These are phyloP conservation scores for Juncus effusus DNA, from an alignment of 176 grass and related monocot genomes.

Conservation along the genomic window DNA sequence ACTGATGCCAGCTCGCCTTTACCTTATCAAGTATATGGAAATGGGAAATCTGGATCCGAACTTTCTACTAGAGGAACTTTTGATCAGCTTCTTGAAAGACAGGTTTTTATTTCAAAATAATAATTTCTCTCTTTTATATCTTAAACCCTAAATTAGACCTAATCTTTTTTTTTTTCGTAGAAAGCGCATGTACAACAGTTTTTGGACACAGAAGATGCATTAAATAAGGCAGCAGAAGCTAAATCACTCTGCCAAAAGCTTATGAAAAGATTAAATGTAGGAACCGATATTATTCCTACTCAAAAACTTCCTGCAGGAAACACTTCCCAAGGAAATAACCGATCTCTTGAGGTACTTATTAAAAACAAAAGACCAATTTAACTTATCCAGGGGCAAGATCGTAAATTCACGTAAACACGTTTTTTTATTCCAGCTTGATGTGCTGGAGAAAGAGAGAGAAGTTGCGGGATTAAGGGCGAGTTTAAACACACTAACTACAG, in stretches of 20 bases:
- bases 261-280: conserved; percentile 73
- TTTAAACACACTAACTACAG: conserved; percentile 76
- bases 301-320: conserved; percentile 58
- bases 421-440: conserved; percentile 61
- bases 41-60: conserved; percentile 83
- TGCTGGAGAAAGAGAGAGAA: conserved; percentile 94
- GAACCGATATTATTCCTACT: conserved; percentile 44
- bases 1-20: conserved; percentile 93
- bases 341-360: conserved; percentile 64
- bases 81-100: conserved; percentile 97
- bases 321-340: conserved; percentile 60
- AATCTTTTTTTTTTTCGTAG: conserved; percentile 51
- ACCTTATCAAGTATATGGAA: conserved; percentile 98
- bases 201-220: conserved; percentile 97
- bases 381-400: background rate
- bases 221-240: conserved; percentile 97
- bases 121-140: background rate
- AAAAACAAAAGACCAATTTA: background rate
- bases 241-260: conserved; percentile 89
- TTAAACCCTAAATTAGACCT: conserved; percentile 10
- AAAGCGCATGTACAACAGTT: conserved; percentile 99
- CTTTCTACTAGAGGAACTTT: conserved; percentile 78
- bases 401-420: conserved; percentile 25
- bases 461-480: conserved; percentile 91
- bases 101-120: conserved; percentile 43